Base-by-base conservation (phyloP, 768 basidiomycete species). In the Terana coerulea region DNA sequence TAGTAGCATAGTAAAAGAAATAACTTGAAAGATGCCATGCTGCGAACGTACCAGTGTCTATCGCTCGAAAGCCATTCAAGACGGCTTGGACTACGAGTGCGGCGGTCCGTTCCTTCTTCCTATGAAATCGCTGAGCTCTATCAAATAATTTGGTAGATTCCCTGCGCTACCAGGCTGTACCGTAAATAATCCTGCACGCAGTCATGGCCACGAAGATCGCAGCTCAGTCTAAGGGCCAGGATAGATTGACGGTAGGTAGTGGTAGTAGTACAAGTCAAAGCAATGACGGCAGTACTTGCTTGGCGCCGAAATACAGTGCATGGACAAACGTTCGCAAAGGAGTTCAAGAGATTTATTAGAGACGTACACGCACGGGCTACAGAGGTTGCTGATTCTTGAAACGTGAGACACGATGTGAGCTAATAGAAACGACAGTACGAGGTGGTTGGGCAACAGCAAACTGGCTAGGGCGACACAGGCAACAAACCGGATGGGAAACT, bases 21-120 rank as follows among this genome's bases (percentile, higher is more conserved):
- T 3, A 22, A 15, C 3, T 14, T 15, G 30, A 3, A 26, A n/a
- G 10, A 5, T 28, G 19, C 15, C n/a, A 24, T 35, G 6, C 17
- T 12, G 19, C 37, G 30, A 63, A 67, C 73, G 55, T 66, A 76
- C 88, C 89, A n/a, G 88, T 91, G 60, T 94, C 91, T 25, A 93
- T 81, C 3, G 86, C 89, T 40, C 83, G 71, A 64, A 92, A 93
- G 5, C 91, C 91, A 56, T 80, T 76, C 33, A 85, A 67, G 49
- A 92, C 79, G 9, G 91, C 91, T 49, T 72, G 75, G 44, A 85
- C 69, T 17, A 92, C 89, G 2, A 91, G 76, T 3, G 72, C 67
- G 0, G 81, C 69, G 0, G 91, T 93, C 21, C 74, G 66, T 49
- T 86, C 84, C 60, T 83, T 83, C 72, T 93, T 93, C 90, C 88